Evolutionary conservation across 1,139 yeast genomes (phyloP), one percentile per base, ranked within the genome.

Genomic region (Saccharomyces hybrid): DNA sequence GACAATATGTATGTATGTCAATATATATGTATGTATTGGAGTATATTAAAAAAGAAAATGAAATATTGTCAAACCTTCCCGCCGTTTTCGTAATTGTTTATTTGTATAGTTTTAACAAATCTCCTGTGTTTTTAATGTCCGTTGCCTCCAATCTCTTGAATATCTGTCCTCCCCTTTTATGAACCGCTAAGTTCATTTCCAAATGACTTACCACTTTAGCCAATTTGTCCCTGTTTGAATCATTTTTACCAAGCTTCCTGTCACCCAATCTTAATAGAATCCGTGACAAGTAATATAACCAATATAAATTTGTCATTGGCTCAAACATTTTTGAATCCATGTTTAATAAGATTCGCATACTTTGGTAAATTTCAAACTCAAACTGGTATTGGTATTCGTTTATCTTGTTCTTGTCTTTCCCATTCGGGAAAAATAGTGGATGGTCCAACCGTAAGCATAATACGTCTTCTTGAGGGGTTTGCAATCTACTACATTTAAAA

Each of bases 401-500:
- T 51, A 75, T 70, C 16, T 48, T 48, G 41, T 80, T 80, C 53
- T 73, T 73, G 11, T 34, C 42, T 3, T 34, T 34, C 13, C 23
- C 42, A 34, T 34, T 8, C 11, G 42, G 42, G 68, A 78, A 80
- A 57, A 80, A 75, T 47, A 77, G 77, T 5, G 81, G 83, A 59
- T 80, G 81, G 57, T 75, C 79, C 42, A 77, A 65, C 47, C 78
- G 70, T n/a, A 78, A 75, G 54, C 66, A 75, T 47, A 61, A 25
- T 1, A 69, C 63, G 25, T 68, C 65, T 4, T 61, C 58, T 13
- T 57, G 56, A 7, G 57, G 54, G 8, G 69, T 68, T n/a, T 69
- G 61, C 3, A 76, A 78, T 54, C 88, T 71, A 7, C 84, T 75
- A 25, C 81, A 70, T 2, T 84, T 79, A 59, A 78, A 80, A 63